Percentiles rank a stretch among this genome's conserved stretches.
Conservation (phyloP, 1,284 basidiomycete species). For the Cryptococcus maquisensis region DNA sequence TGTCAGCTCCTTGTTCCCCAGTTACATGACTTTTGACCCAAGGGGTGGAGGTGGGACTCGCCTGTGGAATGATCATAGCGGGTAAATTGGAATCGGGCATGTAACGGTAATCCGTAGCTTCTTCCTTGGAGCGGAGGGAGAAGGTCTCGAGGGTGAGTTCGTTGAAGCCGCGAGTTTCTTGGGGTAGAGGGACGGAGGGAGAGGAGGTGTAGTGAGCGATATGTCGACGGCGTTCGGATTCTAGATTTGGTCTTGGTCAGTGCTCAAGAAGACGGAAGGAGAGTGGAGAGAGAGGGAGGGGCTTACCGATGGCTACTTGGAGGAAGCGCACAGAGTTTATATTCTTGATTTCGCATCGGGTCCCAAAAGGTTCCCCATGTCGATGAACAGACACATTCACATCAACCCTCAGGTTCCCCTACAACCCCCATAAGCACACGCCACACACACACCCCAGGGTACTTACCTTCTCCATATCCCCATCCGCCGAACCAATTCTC, state of each 20-base stretch:
- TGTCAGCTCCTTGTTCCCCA: not conserved
- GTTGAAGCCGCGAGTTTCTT: slow-evolving; percentile 91
- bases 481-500: slow-evolving; percentile 81
- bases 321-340: slow-evolving; percentile 87
- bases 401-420: slow-evolving; percentile 93
- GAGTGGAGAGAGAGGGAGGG: not conserved
- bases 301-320: slow-evolving; percentile 76
- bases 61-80: slow-evolving; percentile 60
- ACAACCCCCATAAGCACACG: not conserved
- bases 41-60: slow-evolving; percentile 20
- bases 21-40: not conserved
- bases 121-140: slow-evolving; percentile 80
- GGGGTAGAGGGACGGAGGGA: slow-evolving; percentile 46
- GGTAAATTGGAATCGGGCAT: slow-evolving; percentile 97
- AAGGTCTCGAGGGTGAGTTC: slow-evolving; percentile 77
- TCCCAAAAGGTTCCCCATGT: slow-evolving; percentile 63
- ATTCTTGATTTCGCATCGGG: slow-evolving; percentile 96
- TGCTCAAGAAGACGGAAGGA: not conserved
- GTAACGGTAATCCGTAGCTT: slow-evolving; percentile 92
- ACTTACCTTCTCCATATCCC: slow-evolving; percentile 91
- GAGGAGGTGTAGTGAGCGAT: slow-evolving; percentile 34
- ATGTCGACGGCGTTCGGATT: slow-evolving; percentile 42
- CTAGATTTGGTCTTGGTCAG: slow-evolving; percentile 53
- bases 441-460: not conserved
- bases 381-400: slow-evolving; percentile 88